Base-by-base conservation (phyloP, 768 basidiomycete species). In the Rhodosporidiobolus odoratus region DNA sequence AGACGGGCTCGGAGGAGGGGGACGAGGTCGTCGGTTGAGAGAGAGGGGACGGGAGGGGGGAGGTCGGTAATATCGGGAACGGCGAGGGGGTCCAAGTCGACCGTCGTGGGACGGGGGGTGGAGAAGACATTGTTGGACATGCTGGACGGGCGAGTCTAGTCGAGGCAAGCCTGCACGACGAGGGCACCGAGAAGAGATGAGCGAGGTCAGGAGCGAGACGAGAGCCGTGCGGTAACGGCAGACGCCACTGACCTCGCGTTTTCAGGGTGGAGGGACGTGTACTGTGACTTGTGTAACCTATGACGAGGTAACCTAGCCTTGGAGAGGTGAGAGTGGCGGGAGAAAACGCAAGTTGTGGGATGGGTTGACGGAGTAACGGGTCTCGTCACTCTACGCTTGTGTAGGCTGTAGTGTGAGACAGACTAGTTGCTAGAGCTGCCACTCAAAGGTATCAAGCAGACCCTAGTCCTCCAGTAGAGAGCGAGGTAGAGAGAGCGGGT, bases 1-100 rank as follows among this genome's bases (percentile, higher is more conserved):
- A 92, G 92, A 23, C 91, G 85, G 78, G 92, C 91, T 40, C 91
- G 87, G 70, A 94, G 84, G 75, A 89, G 89, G 70, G 89, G 85
- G 68, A 91, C 89, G 79, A 93, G 83, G 79, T 93, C 91, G 83
- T 93, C 91, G 19, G 88, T 62, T 17, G 68, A 87, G 72, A 89
- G 79, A 43, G 86, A 81, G 4, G 87, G 82, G 65, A 92, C 84
- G 53, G 81, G 80, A 32, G 87, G 80, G 0, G 69, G 69, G 78
- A 92, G 86, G 85, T 92, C 88, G 23, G 82, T 83, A 69, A 86
- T 83, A 68, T 76, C 75, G 30, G 64, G 57, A 13, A 66, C 32
- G 38, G 48, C 41, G 43, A 71, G n/a, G 4, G 70, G 74, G 53
- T 75, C 74, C 32, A 75, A 56, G n/a, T 71, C 70, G 40, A 71